Evolutionary conservation across 2,329 filamentous ascomycete genomes (phyloP).

Genomic region (Podosphaera xanthii): DNA sequence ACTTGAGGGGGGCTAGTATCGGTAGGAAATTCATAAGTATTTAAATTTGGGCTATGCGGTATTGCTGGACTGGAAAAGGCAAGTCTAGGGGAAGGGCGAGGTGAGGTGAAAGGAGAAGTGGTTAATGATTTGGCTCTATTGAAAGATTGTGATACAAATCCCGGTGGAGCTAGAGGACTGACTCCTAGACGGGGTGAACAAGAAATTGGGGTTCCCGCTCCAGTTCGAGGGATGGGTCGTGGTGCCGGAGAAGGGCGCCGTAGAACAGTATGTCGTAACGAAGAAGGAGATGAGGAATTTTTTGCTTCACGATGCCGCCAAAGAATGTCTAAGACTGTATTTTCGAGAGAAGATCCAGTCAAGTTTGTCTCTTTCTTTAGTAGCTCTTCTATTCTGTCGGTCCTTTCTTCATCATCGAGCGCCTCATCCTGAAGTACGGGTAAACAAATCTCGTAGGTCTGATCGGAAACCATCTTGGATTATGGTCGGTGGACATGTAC

Average conservation of each 20-base stretch:
- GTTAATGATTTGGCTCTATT: conserved; percentile 54
- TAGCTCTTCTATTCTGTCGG: conserved; percentile 71
- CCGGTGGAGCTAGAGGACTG: conserved; percentile 64
- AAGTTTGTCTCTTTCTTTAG: conserved; percentile 58
- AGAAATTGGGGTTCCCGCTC: conserved; percentile 55
- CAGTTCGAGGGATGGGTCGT: conserved; percentile 52
- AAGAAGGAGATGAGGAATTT: conserved; percentile 50
- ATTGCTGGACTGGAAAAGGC: conserved; percentile 76
- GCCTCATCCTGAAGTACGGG: conserved; percentile 63
- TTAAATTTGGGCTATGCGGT: conserved; percentile 80
- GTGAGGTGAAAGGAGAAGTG: conserved; percentile 81
- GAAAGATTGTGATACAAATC: conserved; percentile 60
- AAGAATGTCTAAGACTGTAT: conserved; percentile 71
- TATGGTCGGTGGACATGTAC: background rate
- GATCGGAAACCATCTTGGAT: conserved; percentile 61
- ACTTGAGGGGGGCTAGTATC: conserved; percentile 63
- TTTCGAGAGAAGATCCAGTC: conserved; percentile 57
- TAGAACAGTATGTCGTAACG: conserved; percentile 71
- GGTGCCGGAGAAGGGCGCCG: conserved; percentile 80
- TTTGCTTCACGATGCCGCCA: conserved; percentile 61
- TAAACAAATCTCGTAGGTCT: conserved; percentile 77
- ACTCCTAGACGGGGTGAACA: conserved; percentile 65
- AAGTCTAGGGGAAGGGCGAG: conserved; percentile 74
- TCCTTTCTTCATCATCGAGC: conserved; percentile 87
- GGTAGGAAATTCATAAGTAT: conserved; percentile 81